A percentile compares a stretch with the other conserved stretches of the same genome.
Conservation (phyloP, 2,329 filamentous ascomycete genomes). For the Diaporthe citriasiana region DNA sequence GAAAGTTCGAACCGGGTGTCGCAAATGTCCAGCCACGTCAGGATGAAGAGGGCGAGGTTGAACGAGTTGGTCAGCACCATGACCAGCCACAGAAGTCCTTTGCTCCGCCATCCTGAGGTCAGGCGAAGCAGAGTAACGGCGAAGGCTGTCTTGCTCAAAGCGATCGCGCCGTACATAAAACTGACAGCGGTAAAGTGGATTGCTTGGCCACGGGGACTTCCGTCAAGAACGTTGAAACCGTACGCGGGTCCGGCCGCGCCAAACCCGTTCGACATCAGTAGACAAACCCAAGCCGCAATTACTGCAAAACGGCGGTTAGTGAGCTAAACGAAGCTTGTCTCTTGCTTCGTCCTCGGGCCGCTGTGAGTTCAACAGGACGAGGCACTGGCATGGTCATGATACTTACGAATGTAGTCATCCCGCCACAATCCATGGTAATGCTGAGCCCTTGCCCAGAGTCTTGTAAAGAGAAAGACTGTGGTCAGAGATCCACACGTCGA, state of each 20-base stretch:
- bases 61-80: slow-evolving; percentile 23
- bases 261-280: slow-evolving; percentile 3
- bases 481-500: slow-evolving; percentile 21
- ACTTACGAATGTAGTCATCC: slow-evolving; percentile 34
- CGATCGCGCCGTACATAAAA: slow-evolving; percentile 23
- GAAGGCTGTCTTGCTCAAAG: slow-evolving; percentile 33
- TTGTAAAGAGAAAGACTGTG: slow-evolving; percentile 24
- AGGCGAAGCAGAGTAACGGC: slow-evolving; percentile 24
- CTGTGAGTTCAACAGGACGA: background rate
- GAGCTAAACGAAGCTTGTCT: background rate
- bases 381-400: too few relatives aligned
- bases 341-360: background rate
- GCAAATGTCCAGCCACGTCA: slow-evolving; percentile 35
- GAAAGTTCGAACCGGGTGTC: slow-evolving; percentile 11
- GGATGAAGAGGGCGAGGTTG: slow-evolving; percentile 9
- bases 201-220: slow-evolving; percentile 14
- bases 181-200: slow-evolving; percentile 22
- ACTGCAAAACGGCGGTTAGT: background rate
- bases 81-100: slow-evolving; percentile 15
- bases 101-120: slow-evolving; percentile 17
- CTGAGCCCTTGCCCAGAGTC: slow-evolving; percentile 25
- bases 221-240: slow-evolving; percentile 33
- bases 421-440: slow-evolving; percentile 33
- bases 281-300: slow-evolving; percentile 22
- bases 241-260: slow-evolving; percentile 14